Evolutionary conservation across 1,284 basidiomycete species (phyloP), one percentile per base, ranked within the genome.

Genomic region (Moesziomyces sp.): DNA sequence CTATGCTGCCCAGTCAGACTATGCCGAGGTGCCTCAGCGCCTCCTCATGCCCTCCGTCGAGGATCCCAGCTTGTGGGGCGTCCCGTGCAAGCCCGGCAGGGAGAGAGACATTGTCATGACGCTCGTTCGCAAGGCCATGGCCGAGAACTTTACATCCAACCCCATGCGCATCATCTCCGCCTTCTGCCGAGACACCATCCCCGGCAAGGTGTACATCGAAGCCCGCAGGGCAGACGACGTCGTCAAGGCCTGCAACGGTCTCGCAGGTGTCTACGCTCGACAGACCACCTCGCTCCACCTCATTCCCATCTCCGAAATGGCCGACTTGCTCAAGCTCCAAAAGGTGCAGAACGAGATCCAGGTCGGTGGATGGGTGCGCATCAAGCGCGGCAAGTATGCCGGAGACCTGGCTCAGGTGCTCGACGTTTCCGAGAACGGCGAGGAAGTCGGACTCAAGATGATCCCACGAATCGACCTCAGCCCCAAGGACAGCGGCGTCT

Each of bases 241-340:
- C 63, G 89, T 88, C 73, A 89, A 91, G 52, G 94, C 95, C 3
- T 90, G 93, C 82, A 88, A 90, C 59, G 96, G 95, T 35, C 90
- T 99, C 46, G 93, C 98, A 54, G 96, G 95, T 57, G 90, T 96
- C 54, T 99, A 94, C 85, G 76, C 74, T 4, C 66, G 75, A 38
- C 90, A 91, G 54, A 71, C 74, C 40, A 68, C 69, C 30, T 91
- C 91, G 19, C 89, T 94, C 68, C 88, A 89, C 44, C 89, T 98
- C 43, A 94, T 99, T 1, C 95, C 95, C 9, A 95, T 98, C 71
- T 93, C 97, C 77, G 96, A 99, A 87, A 99, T 99, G 96, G 93
- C 95, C 7, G 94, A 93, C 70, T 87, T 99, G 35, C 88, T 99
- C 74, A 93, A 93, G 83, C 97, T 97, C 80, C 97, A 95, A 87